Base-by-base conservation (phyloP, 306 rosid genomes). In the Corylus avellana region DNA sequence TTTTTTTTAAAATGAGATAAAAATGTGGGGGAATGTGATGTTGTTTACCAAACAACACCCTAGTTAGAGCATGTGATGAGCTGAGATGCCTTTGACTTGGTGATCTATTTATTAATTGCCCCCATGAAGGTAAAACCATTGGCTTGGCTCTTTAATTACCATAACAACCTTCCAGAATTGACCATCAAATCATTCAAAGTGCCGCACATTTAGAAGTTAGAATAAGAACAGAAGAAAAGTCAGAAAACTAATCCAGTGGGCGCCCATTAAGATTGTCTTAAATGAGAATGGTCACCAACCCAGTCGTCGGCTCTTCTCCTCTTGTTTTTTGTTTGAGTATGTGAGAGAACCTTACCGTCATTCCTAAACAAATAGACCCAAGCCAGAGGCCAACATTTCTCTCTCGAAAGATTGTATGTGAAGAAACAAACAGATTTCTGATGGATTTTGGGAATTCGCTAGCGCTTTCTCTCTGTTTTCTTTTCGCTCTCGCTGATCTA, bases 391-490 rank as follows among this genome's bases (percentile, higher is more conserved):
- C 8, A 37, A 48, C 5, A 10, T 42, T 80, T 35, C 29, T 42
- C 51, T n/a, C 44, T n/a, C 44, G 49, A 14, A 75, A n/a, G 22
- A 49, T 62, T 63, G 67, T 62, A 0, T 74, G 4, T 62, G 20
- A 29, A 13, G 57, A 16, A 75, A 12, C 48, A 42, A 75, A 12
- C 48, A 42, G 50, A 2, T 49, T 72, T 68, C 76, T 63, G 50
- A 92, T 92, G 97, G 85, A 84, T 69, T 74, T 78, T 49, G 83
- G 74, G 39, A 72, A 44, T 74, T 22, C 80, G n/a, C 51, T 87
- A 8, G 66, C 75, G 8, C 17, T 85, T 42, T 77, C 80, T 22
- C 81, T 89, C 78, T 84, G 81, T 79, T 82, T 84, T 54, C 71
- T 88, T 72, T 86, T 84, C 77, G 59, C 89, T 37, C 81, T 85